A percentile compares a stretch with the other conserved stretches of the same genome.
These are phyloP conservation scores for Exobasidium cylindrosporum DNA, from an alignment of 1,284 basidiomycete species.

Conservation along the genomic window DNA sequence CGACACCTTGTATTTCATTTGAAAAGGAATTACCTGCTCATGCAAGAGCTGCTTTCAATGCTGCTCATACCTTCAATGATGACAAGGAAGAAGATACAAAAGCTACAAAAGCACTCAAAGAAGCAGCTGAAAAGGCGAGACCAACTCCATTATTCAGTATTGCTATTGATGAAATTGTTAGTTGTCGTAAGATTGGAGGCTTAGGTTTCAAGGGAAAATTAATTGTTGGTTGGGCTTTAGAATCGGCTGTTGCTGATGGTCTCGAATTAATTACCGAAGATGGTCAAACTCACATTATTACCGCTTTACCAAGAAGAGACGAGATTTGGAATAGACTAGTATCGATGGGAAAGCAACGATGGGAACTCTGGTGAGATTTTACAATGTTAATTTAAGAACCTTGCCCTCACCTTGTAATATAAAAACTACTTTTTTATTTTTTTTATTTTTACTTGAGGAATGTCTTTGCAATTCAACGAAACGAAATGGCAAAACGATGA, in stretches of 20 bases:
- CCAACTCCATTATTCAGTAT: slow-evolving; percentile 36
- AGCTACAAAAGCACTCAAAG: not conserved
- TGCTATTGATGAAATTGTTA: slow-evolving; percentile 49
- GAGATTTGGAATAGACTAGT: slow-evolving; percentile 53
- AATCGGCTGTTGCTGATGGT: slow-evolving; percentile 36
- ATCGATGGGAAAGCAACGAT: slow-evolving; percentile 5
- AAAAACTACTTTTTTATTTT: too few relatives aligned
- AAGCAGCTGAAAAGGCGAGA: slow-evolving; percentile 26
- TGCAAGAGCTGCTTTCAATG: slow-evolving; percentile 19
- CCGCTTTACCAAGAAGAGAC: slow-evolving; percentile 52
- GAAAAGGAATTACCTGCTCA: slow-evolving; percentile 24
- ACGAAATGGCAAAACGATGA: too few relatives aligned
- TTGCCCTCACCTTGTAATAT: too few relatives aligned
- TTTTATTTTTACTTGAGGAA: too few relatives aligned
- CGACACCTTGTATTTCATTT: slow-evolving; percentile 49
- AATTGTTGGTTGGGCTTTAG: slow-evolving; percentile 42
- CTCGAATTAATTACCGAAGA: slow-evolving; percentile 37
- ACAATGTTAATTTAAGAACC: too few relatives aligned
- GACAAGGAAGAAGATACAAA: slow-evolving; percentile 6
- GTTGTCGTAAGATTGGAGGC: slow-evolving; percentile 52
- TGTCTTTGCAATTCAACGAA: too few relatives aligned
- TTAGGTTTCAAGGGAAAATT: slow-evolving; percentile 55
- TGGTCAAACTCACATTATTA: slow-evolving; percentile 42
- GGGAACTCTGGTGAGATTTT: slow-evolving; percentile 10
- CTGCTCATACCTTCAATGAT: not conserved